These are phyloP conservation scores for Monosporascus sp. DNA, from an alignment of 2,329 filamentous ascomycete species.

Conservation along the genomic window DNA sequence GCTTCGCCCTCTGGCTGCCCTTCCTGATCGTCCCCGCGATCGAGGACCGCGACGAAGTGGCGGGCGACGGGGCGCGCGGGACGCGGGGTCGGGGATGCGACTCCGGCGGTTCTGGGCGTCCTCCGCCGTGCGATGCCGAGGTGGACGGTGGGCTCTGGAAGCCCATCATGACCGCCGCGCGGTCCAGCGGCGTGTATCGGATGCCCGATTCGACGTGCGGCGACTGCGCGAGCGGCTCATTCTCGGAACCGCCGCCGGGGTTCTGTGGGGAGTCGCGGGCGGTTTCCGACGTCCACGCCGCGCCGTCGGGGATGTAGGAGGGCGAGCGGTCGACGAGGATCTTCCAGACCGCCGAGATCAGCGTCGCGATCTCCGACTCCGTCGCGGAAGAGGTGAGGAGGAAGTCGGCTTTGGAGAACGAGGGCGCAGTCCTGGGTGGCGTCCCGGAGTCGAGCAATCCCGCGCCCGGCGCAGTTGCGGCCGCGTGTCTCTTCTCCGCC, in stretches of 20 bases:
- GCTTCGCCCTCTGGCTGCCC: constrained; percentile 24
- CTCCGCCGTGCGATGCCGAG: constrained; percentile 17
- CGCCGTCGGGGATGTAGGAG: constrained; percentile 40
- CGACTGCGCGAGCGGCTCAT: constrained; percentile 6
- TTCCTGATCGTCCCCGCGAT: constrained; percentile 28
- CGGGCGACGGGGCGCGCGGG: constrained; percentile 8
- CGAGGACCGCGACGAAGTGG: constrained; percentile 23
- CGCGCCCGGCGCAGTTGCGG: too few species aligned
- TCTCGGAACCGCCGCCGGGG: neutral
- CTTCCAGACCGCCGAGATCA: constrained; percentile 48
- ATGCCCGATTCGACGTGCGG: constrained; percentile 13
- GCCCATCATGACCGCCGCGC: constrained; percentile 19
- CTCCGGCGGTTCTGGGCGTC: neutral
- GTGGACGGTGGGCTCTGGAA: constrained; percentile 8
- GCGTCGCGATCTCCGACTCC: constrained; percentile 46
- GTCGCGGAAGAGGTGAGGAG: constrained; percentile 50
- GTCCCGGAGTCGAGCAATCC: too few species aligned
- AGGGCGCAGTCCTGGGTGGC: constrained; percentile 7
- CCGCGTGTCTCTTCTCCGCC: too few species aligned
- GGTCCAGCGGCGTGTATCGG: constrained; percentile 15
- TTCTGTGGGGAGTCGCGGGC: constrained; percentile 10
- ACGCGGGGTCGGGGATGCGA: constrained; percentile 3
- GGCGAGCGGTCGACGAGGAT: constrained; percentile 39
- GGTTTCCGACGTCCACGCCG: constrained; percentile 2
- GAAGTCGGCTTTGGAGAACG: constrained; percentile 49